phyloP scores from a whole-genome alignment of 345 rosid species.

The Brassica napus region DNA sequence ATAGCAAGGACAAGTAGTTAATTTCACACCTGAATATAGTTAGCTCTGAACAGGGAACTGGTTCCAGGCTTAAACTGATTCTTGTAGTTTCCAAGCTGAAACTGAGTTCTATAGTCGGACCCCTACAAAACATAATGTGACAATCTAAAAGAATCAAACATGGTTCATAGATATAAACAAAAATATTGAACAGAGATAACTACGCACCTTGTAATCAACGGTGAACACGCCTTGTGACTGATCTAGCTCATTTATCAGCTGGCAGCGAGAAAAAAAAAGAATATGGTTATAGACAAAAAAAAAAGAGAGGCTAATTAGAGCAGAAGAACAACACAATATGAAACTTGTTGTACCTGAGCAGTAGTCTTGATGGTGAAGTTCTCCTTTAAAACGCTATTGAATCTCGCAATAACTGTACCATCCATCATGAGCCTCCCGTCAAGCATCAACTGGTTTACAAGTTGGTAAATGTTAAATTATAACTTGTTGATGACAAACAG shows the following conservation, averaged over 20 bases:
- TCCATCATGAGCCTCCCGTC: constrained; percentile 73
- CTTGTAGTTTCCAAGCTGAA: constrained; percentile 73
- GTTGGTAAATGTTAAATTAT: background rate
- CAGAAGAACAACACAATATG: background rate
- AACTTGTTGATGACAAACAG: background rate
- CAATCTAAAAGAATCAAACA: background rate
- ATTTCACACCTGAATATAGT: constrained; percentile 82
- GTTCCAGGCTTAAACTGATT: constrained; percentile 66
- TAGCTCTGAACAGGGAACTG: constrained; percentile 68
- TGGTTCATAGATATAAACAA: background rate
- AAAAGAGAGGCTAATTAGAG: background rate
- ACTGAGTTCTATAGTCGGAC: constrained; percentile 68
- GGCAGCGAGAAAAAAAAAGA: constrained; percentile 30
- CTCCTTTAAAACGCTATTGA: constrained; percentile 70
- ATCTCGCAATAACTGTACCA: constrained; percentile 76
- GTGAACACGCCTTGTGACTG: constrained; percentile 66
- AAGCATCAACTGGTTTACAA: constrained; percentile 63
- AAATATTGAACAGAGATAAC: background rate
- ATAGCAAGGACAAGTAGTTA: background rate
- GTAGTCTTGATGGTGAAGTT: constrained; percentile 65
- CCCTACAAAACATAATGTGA: constrained; percentile 50
- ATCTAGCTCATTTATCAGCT: constrained; percentile 71
- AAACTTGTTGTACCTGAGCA: constrained; percentile 59
- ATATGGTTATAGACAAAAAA: background rate
- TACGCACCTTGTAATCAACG: constrained; percentile 77